Percentiles rank a stretch among this genome's conserved stretches.
These are phyloP conservation scores for Clavariopsis aquatica DNA, from an alignment of 495 filamentous ascomycete species.

Conservation along the genomic window DNA sequence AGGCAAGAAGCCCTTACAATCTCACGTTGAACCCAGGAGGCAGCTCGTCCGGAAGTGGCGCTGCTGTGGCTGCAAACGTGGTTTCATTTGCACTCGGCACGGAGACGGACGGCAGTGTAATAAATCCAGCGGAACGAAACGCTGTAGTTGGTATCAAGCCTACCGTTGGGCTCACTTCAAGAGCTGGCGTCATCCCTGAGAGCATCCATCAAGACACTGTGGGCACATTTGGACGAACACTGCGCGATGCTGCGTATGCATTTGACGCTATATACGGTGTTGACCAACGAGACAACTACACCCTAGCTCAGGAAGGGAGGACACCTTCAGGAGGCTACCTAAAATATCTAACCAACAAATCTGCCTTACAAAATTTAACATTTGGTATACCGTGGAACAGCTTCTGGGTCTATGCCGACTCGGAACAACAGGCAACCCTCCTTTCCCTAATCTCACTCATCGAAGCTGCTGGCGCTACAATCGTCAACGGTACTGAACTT, in stretches of 20 bases:
- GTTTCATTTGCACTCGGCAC: slow-evolving; percentile 67
- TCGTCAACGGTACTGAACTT: slow-evolving; percentile 71
- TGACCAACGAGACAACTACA: slow-evolving; percentile 61
- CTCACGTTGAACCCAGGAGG: slow-evolving; percentile 69
- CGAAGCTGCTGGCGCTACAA: slow-evolving; percentile 61
- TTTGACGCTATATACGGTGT: slow-evolving; percentile 66
- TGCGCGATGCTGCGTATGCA: slow-evolving; percentile 65
- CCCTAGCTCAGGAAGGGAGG: slow-evolving; percentile 55
- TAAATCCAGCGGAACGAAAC: slow-evolving; percentile 69
- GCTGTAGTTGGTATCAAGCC: slow-evolving; percentile 68
- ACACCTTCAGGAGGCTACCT: slow-evolving; percentile 58
- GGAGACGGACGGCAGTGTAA: slow-evolving; percentile 73
- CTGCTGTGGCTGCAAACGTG: slow-evolving; percentile 62
- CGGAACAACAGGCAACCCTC: slow-evolving; percentile 55
- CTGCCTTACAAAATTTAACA: slow-evolving; percentile 58
- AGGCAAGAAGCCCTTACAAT: slow-evolving; percentile 67
- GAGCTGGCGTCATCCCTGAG: slow-evolving; percentile 66
- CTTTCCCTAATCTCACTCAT: slow-evolving; percentile 57
- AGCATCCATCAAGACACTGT: slow-evolving; percentile 66
- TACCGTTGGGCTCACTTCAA: slow-evolving; percentile 64
- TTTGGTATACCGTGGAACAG: slow-evolving; percentile 72
- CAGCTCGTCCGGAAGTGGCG: slow-evolving; percentile 63
- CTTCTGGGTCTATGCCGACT: slow-evolving; percentile 63
- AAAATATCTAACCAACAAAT: slow-evolving; percentile 55
- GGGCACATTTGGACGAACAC: slow-evolving; percentile 65